Evolutionary conservation across 495 filamentous ascomycete species (phyloP), one percentile per base, ranked within the genome.

Genomic region (Tirmania nivea): DNA sequence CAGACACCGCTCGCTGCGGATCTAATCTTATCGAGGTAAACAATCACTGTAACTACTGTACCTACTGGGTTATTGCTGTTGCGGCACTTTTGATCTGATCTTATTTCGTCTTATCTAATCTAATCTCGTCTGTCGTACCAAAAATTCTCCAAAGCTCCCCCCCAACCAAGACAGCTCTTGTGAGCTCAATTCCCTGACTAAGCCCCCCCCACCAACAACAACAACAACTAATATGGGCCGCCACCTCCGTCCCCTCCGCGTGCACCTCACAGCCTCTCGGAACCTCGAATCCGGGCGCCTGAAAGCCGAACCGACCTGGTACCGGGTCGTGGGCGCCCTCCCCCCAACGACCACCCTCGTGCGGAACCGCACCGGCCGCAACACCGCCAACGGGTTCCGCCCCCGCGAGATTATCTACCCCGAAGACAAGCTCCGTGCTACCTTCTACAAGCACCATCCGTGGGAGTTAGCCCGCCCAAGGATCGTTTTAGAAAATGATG

Each of bases 381-480:
- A 70, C 57, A 70, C 68, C 20, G 70, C 69, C 54, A 70, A 69
- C 10, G 75, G 76, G 60, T 96, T 86, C 69, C 74, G 79, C 60
- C 90, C 90, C 6, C 75, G 86, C 51, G 63, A 70, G 53, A 78
- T 97, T 52, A 71, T 71, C 52, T 92, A 87, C 66, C 83, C 86
- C 49, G 90, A 97, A 66, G 92, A 97, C 66, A 67, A 71, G 56
- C 70, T 96, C 59, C 80, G 90, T 50, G 70, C 62, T 54, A 70
- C 81, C 31, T 97, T 96, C 70, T 96, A 81, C 70, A 73, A 72
- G 56, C 88, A 97, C 66, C 90, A 97, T 68, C 90, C 90, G 5
- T 97, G 90, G 90, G 90, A 97, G 66, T 71, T 97, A 61, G 90
- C 92, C 34, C 75, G 90, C 57, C 90, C 90, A 51, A 74, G 80